Evolutionary conservation across 208 protist genomes (phyloP).

Genomic region (Trypanosoma boissoni): DNA sequence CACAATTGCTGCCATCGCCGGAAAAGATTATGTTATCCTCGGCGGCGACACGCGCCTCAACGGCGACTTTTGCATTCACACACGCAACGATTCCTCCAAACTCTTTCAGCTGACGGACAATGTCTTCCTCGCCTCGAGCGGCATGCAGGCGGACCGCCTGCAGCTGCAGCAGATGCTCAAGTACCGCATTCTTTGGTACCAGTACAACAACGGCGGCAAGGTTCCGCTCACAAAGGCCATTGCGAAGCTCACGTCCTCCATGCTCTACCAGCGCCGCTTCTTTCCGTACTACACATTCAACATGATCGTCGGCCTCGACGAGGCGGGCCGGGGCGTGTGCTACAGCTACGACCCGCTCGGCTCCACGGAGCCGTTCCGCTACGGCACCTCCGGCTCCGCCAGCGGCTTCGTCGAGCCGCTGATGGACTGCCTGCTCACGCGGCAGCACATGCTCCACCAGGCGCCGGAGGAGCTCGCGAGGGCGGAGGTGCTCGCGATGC

Average conservation of each 20-base stretch:
- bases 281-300: constrained; percentile 99
- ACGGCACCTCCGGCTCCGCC: constrained; percentile 92
- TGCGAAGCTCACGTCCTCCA: constrained; percentile 96
- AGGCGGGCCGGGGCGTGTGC: constrained; percentile 93
- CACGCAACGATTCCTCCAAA: constrained; percentile 94
- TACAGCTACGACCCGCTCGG: constrained; percentile 99
- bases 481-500: constrained; percentile 87
- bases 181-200: constrained; percentile 91
- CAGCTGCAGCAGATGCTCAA: constrained; percentile 95
- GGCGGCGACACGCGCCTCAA: constrained; percentile 98
- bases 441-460: constrained; percentile 72
- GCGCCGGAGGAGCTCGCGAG: constrained; percentile 57
- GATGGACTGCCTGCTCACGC: constrained; percentile 95
- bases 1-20: constrained; percentile 95
- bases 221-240: constrained; percentile 91
- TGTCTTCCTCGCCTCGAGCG: constrained; percentile 92
- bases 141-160: constrained; percentile 97
- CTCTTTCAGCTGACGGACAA: constrained; percentile 91
- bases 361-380: constrained; percentile 93
- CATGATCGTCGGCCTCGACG: constrained; percentile 96
- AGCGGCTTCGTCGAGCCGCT: constrained; percentile 95
- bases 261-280: constrained; percentile 97
- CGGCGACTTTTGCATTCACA: constrained; percentile 96
- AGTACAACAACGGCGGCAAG: constrained; percentile 93
- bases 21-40: constrained; percentile 96